phyloP scores from a whole-genome alignment of 352 stramenopile species.

The Phytopythium ostracodes region DNA sequence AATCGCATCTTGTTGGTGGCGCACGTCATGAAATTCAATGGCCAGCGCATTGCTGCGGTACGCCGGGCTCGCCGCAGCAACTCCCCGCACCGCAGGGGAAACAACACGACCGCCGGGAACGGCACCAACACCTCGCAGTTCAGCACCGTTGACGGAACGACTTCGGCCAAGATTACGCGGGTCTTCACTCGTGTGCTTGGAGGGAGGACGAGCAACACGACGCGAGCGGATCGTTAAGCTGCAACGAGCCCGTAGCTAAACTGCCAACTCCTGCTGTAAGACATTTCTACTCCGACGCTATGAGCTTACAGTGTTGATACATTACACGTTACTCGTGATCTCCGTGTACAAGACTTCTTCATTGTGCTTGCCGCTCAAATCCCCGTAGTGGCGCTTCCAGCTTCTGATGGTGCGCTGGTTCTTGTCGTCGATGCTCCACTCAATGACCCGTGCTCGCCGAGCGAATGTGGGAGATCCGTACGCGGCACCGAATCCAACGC shows the following conservation, averaged over 20 bases:
- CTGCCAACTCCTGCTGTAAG: not conserved
- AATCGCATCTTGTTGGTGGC: slow-evolving; percentile 12
- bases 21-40: slow-evolving; percentile 13
- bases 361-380: slow-evolving; percentile 10
- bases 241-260: not conserved
- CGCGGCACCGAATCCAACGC: slow-evolving; percentile 35
- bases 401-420: slow-evolving; percentile 15
- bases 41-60: slow-evolving; percentile 1
- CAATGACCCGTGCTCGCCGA: slow-evolving; percentile 44
- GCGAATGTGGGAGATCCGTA: slow-evolving; percentile 29
- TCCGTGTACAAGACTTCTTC: slow-evolving; percentile 29
- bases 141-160: not conserved
- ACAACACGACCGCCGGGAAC: not conserved
- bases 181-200: not conserved
- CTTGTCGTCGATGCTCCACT: slow-evolving; percentile 40
- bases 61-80: not conserved
- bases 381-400: slow-evolving; percentile 24
- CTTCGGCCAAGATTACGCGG: not conserved
- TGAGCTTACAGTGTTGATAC: not conserved
- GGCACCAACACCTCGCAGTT: not conserved
- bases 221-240: not conserved
- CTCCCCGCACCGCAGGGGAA: not conserved
- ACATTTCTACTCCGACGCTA: not conserved
- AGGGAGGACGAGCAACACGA: not conserved
- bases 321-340: not conserved